Conservation (phyloP, 805 yeast genomes). For the Spathaspora arborariae region DNA sequence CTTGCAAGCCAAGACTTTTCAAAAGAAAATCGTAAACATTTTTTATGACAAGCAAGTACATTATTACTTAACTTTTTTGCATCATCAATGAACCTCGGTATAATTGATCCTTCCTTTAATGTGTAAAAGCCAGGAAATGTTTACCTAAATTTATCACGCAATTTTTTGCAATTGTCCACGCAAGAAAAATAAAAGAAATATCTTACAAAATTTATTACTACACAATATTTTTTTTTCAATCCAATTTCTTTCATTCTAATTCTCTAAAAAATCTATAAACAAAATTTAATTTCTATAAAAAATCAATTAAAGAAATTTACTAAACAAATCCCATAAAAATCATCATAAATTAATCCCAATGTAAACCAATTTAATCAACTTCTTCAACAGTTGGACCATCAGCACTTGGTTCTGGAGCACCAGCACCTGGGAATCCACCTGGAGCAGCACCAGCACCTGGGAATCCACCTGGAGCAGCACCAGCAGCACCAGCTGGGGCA, state of each 20-base stretch:
- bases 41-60: too few species aligned
- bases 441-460: neutral
- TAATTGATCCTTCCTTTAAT: too few species aligned
- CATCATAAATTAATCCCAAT: neutral
- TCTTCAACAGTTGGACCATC: slow-evolving; percentile 54
- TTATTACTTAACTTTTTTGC: too few species aligned
- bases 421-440: too few species aligned
- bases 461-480: slow-evolving; percentile 38
- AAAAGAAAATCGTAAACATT: too few species aligned
- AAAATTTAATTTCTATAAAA: neutral
- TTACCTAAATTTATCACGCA: too few species aligned
- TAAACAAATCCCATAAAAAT: slow-evolving; percentile 1
- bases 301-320: neutral
- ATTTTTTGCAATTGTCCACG: too few species aligned
- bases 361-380: slow-evolving; percentile 34
- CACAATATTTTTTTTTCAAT: neutral
- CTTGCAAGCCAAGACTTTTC: too few species aligned
- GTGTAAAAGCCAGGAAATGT: too few species aligned
- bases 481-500: slow-evolving; percentile 60
- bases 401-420: slow-evolving; percentile 37
- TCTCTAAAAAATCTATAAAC: neutral
- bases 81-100: too few species aligned
- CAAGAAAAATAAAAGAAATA: too few species aligned
- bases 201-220: too few species aligned
- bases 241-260: neutral